Conservation (phyloP, 2,329 filamentous ascomycete genomes). For the Microsporum audouinii region DNA sequence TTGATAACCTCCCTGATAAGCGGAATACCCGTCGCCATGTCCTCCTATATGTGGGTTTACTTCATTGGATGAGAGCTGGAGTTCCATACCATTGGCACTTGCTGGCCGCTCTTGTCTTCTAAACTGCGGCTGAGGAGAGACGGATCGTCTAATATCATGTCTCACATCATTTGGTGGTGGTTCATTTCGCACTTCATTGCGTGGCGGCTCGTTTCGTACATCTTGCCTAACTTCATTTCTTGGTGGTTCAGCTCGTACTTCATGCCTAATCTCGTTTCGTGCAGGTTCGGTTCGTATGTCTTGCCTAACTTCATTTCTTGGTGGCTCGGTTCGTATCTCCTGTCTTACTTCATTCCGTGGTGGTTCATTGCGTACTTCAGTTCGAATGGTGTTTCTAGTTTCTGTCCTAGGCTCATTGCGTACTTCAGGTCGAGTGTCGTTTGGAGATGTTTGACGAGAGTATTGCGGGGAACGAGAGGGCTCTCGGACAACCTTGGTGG, state of each 20-base stretch:
- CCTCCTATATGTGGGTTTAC: slow-evolving; percentile 46
- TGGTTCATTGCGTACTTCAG: neutral
- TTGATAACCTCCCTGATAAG: slow-evolving; percentile 15
- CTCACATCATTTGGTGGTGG: neutral
- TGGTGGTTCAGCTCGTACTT: neutral
- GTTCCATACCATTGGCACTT: slow-evolving; percentile 49
- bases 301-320: neutral
- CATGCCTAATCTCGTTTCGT: neutral
- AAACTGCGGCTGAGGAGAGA: slow-evolving; percentile 44
- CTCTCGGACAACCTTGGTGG: slow-evolving; percentile 23
- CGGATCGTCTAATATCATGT: slow-evolving; percentile 28
- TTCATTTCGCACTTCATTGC: neutral
- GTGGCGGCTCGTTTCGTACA: neutral
- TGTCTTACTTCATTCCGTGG: neutral
- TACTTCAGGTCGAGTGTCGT: slow-evolving; percentile 13
- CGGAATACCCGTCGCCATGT: slow-evolving; percentile 23
- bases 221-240: neutral
- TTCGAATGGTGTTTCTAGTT: neutral
- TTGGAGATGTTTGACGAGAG: slow-evolving; percentile 29
- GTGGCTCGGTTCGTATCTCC: neutral
- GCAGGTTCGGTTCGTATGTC: neutral
- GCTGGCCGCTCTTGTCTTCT: slow-evolving; percentile 39
- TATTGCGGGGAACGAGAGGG: slow-evolving; percentile 38
- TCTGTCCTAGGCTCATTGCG: neutral
- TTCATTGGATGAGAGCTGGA: slow-evolving; percentile 50